Base-by-base conservation (phyloP, 495 filamentous ascomycete genomes). In the Hyphodiscus hymeniophilus region DNA sequence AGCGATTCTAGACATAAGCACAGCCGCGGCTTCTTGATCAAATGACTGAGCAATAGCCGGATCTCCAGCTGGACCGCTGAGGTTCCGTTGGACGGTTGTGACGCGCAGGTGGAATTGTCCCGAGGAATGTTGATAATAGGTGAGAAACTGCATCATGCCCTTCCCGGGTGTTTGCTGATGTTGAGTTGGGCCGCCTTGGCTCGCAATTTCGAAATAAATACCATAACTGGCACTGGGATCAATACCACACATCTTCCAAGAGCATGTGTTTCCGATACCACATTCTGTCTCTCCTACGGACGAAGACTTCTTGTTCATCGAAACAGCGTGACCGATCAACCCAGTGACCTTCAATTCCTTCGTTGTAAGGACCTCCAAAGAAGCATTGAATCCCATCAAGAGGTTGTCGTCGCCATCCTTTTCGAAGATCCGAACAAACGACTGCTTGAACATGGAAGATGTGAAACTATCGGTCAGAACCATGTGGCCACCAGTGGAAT, bases 161-260 rank as follows among this genome's bases (percentile, higher is more conserved):
- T 90, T 87, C 63, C 94, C 87, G 39, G 85, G 83, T 17, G 82
- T 84, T 60, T 87, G 88, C 56, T 89, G 85, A 59, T 90, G 82
- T 56, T 89, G 85, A 28, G 87, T 73, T 17, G 92, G 84, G 15
- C 89, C 89, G 33, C 85, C 89, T 69, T 99, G 94, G 60, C 84
- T 88, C 38, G 94, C 91, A 60, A 97, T 92, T 61, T 99, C 94
- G 55, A 95, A 99, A 71, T 97, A 99, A 51, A 97, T 75, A 42
- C 89, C 94, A 54, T 96, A 96, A 57, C 89, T 95, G 22, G 92
- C 81, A 42, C 80, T 82, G 23, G 94, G 94, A 57, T 95, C 89
- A 51, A 99, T 95, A 49, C 87, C 88, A 59, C 92, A 97, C 89
- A 99, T 96, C 69, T 97, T 99, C 94, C 94, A 99, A 1, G 89